These are phyloP conservation scores for Eutrema japonicum DNA, from an alignment of 345 rosid genomes.

Conservation along the genomic window DNA sequence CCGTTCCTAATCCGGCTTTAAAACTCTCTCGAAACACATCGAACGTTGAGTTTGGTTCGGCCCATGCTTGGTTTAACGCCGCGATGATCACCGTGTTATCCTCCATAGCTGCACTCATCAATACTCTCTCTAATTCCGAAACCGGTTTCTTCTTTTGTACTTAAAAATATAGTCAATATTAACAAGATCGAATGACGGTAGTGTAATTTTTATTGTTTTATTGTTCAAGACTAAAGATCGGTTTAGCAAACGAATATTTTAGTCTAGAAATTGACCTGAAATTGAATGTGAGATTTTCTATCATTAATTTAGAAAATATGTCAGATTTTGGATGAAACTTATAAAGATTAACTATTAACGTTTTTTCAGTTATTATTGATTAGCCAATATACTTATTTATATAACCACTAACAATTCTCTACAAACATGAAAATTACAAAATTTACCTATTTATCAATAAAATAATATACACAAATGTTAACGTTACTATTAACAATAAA, in stretches of 20 bases:
- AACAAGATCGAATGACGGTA: not conserved
- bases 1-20: constrained; percentile 50
- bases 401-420: too few species aligned
- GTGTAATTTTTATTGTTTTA: not conserved
- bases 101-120: constrained; percentile 41
- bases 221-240: constrained; percentile 2
- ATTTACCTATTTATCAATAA: too few species aligned
- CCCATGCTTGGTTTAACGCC: constrained; percentile 76
- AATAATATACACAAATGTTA: too few species aligned
- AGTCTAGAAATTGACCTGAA: too few species aligned
- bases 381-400: not conserved
- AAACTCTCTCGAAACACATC: constrained; percentile 69
- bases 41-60: constrained; percentile 55
- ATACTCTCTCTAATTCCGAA: constrained; percentile 38
- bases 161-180: constrained; percentile 10
- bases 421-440: too few species aligned
- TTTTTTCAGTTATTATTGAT: not conserved
- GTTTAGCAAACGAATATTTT: too few species aligned
- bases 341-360: not conserved
- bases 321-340: too few species aligned
- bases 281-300: too few species aligned
- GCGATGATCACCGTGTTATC: constrained; percentile 65
- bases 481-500: too few species aligned
- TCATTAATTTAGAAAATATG: too few species aligned
- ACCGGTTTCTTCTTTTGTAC: constrained; percentile 27